Conservation (phyloP, 2,329 filamentous ascomycete genomes). For the Emmonsiellopsis sp. region DNA sequence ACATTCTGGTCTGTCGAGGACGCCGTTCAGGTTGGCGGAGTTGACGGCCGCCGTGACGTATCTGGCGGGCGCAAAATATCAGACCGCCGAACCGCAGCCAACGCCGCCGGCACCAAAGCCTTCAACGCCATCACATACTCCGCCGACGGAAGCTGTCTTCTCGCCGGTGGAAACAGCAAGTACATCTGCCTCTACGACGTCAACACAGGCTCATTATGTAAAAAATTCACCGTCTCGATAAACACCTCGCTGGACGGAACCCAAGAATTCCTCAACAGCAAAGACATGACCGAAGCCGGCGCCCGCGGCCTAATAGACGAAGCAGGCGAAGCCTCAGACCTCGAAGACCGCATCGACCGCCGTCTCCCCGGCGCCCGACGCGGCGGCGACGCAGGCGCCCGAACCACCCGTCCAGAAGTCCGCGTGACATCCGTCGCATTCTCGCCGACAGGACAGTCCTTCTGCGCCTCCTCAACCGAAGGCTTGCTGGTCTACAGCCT, state of each 20-base stretch:
- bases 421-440: constrained; percentile 78
- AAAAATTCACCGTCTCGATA: constrained; percentile 90
- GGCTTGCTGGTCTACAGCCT: constrained; percentile 89
- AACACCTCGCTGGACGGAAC: constrained; percentile 95
- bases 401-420: constrained; percentile 70
- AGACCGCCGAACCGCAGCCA: constrained; percentile 84
- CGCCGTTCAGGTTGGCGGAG: constrained; percentile 71
- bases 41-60: constrained; percentile 85
- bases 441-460: constrained; percentile 76
- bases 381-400: constrained; percentile 73
- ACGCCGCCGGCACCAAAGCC: constrained; percentile 78
- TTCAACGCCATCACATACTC: constrained; percentile 86
- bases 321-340: constrained; percentile 77
- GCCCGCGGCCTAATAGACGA: constrained; percentile 77
- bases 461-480: constrained; percentile 92
- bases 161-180: constrained; percentile 94
- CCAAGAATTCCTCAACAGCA: constrained; percentile 93
- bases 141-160: constrained; percentile 78
- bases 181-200: constrained; percentile 98
- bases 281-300: constrained; percentile 80
- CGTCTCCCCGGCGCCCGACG: constrained; percentile 77
- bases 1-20: constrained; percentile 92
- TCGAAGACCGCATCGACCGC: constrained; percentile 71
- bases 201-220: constrained; percentile 77
- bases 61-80: constrained; percentile 83